Evolutionary conservation across 2,329 filamentous ascomycete species (phyloP).

Genomic region (Fusarium temperatum): DNA sequence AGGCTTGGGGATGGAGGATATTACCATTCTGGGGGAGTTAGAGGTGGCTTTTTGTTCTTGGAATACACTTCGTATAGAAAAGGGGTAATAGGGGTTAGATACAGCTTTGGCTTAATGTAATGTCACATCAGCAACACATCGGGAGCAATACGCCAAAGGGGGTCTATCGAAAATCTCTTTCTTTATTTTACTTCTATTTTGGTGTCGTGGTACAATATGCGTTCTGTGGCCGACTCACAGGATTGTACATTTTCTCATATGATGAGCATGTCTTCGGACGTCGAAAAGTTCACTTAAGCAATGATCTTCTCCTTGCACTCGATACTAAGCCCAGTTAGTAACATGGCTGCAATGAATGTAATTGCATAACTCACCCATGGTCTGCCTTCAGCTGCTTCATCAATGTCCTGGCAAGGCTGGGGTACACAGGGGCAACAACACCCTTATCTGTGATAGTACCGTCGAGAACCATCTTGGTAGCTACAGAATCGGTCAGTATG

Average conservation of each 20-base stretch:
- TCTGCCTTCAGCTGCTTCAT: constrained; percentile 82
- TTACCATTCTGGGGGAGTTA: not conserved
- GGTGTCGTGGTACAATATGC: not conserved
- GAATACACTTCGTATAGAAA: constrained; percentile 15
- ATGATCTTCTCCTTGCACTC: constrained; percentile 30
- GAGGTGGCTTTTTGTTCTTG: not conserved
- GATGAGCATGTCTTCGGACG: not conserved
- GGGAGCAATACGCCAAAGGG: not conserved
- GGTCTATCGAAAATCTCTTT: not conserved
- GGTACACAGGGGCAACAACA: constrained; percentile 79
- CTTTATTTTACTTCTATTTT: constrained; percentile 19
- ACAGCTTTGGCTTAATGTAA: constrained; percentile 13
- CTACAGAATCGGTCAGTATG: constrained; percentile 1
- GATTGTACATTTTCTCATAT: not conserved
- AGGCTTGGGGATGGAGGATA: not conserved
- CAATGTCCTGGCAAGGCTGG: constrained; percentile 75
- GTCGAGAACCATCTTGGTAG: constrained; percentile 80
- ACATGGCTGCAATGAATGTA: not conserved
- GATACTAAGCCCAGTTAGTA: constrained; percentile 6
- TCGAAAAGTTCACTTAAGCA: constrained; percentile 4
- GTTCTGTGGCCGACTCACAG: not conserved
- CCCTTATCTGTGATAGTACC: constrained; percentile 77
- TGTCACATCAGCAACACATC: constrained; percentile 11
- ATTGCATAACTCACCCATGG: constrained; percentile 58
- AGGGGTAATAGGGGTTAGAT: constrained; percentile 10